Percentiles rank a stretch among this genome's conserved stretches.
phyloP scores from a whole-genome alignment of 768 basidiomycete genomes.

The Daedaleopsis sinensis region DNA sequence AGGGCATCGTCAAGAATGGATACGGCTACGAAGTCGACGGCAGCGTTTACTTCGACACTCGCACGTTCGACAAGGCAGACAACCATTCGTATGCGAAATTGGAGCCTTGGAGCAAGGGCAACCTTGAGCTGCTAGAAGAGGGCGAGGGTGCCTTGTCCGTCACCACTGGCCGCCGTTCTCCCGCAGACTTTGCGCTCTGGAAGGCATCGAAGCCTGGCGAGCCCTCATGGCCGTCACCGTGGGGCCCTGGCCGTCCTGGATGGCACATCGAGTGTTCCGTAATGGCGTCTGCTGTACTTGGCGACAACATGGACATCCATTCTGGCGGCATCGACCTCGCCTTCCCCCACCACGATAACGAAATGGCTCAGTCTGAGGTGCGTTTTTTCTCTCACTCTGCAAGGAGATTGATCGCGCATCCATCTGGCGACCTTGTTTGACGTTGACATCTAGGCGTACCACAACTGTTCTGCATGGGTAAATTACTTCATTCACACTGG shows the following conservation, averaged over 20 bases:
- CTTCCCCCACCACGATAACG: slow-evolving; percentile 99
- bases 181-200: slow-evolving; percentile 97
- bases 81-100: slow-evolving; percentile 91
- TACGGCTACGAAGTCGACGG: slow-evolving; percentile 78
- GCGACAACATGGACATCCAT: slow-evolving; percentile 94
- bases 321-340: slow-evolving; percentile 96
- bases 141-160: slow-evolving; percentile 84
- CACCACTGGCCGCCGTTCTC: slow-evolving; percentile 69
- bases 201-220: slow-evolving; percentile 96
- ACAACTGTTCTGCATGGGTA: slow-evolving; percentile 91
- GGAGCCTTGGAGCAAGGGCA: slow-evolving; percentile 95
- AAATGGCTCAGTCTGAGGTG: slow-evolving; percentile 96
- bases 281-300: slow-evolving; percentile 92
- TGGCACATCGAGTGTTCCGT: slow-evolving; percentile 99
- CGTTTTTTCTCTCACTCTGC: slow-evolving; percentile 7
- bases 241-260: slow-evolving; percentile 95
- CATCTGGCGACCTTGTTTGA: slow-evolving; percentile 14
- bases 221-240: slow-evolving; percentile 94
- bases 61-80: slow-evolving; percentile 73
- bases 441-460: slow-evolving; percentile 71
- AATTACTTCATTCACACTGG: slow-evolving; percentile 99
- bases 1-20: slow-evolving; percentile 83
- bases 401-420: neutral
- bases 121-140: slow-evolving; percentile 85
- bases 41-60: slow-evolving; percentile 91